Evolutionary conservation across 495 filamentous ascomycete species (phyloP), one percentile per base, ranked within the genome.

Genomic region (Trichocladium antarcticum): DNA sequence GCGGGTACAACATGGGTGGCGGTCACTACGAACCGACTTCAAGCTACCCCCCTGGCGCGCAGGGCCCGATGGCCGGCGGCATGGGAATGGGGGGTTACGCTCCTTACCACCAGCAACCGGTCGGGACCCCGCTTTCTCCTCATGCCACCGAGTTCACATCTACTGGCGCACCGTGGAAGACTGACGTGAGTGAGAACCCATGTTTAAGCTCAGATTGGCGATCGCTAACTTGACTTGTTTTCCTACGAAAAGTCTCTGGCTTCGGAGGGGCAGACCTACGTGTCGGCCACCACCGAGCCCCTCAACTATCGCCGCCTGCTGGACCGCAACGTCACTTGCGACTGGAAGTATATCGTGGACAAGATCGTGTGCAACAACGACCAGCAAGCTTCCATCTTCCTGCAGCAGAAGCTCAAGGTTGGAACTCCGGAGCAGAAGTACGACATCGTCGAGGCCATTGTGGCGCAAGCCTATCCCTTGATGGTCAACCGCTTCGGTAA

Each of bases 321-420:
- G 31, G 92, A 98, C 61, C 90, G 92, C 56, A 95, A 88, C 57
- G 86, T 95, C 57, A 94, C 83, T 49, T 96, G 89, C 73, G 92
- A 97, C 68, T 98, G 93, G 92, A 95, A 89, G 68, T 95, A 95
- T 60, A 97, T 98, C 55, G 90, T 98, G 32, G 93, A 97, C 68
- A 98, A 97, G 73, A 98, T 98, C 61, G 88, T 97, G 44, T 94
- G 88, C 81, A 95, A 87, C 68, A 97, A 97, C 62, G 92, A 98
- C 58, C 92, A 98, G 62, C 92, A 98, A 67, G 93, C 92, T 14
- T 97, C 93, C 1, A 97, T 98, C 54, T 97, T 98, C 66, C 70
- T 98, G 21, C 92, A 98, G 64, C 93, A 98, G 67, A 98, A 98
- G 72, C 85, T 98, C 50, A 98, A 98, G 70, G 85, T 96, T 47